Evolutionary conservation across 179 eudicot species (phyloP), one percentile per base, ranked within the genome.

Genomic region (Nepenthes alata): DNA sequence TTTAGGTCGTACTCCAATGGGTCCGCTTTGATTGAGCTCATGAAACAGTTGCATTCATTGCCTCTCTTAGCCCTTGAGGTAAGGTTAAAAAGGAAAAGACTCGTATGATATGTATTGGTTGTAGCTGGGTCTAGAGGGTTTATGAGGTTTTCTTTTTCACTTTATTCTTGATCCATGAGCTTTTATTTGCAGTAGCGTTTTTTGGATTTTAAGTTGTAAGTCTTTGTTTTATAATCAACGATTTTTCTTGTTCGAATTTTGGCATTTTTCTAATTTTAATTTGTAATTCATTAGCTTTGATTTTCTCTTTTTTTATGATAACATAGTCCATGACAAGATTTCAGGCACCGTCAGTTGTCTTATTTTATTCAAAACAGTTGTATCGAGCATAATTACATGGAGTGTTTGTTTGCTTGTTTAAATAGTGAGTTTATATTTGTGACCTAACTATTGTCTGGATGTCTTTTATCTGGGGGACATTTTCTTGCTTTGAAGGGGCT

Each of bases 21-120:
- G 14, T 66, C 78, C 51, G 81, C 88, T 65, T 72, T 85, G 2
- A 38, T 88, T 73, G 80, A 76, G 79, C 83, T 90, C 13, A 61
- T 85, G 73, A 53, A 66, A 7, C 81, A 75, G 73, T 76, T 91
- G 70, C 53, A 58, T 11, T 12, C 61, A 38, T 59, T 36, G 58
- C 83, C 80, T 64, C 10, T 10, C 4, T 57, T 81, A 53, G 83
- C 83, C 25, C 6, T 83, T 53, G 70, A 85, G 88, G 86, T 84
- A 58, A 12, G 68, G 58, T 14, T 58, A 6, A 6, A 11, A 11
- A 6, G 2, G 37, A 7, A 11, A 11, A 8, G 2, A 6, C 2
- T 11, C 12, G 54, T 51, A 11, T 51, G 5, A 11, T 12, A 51
- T 11, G 13, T 8, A 51, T 13, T 51, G 25, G 10, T 4, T 51